These are phyloP conservation scores for Farysia itapuensis DNA, from an alignment of 1,284 basidiomycete genomes.

Conservation along the genomic window DNA sequence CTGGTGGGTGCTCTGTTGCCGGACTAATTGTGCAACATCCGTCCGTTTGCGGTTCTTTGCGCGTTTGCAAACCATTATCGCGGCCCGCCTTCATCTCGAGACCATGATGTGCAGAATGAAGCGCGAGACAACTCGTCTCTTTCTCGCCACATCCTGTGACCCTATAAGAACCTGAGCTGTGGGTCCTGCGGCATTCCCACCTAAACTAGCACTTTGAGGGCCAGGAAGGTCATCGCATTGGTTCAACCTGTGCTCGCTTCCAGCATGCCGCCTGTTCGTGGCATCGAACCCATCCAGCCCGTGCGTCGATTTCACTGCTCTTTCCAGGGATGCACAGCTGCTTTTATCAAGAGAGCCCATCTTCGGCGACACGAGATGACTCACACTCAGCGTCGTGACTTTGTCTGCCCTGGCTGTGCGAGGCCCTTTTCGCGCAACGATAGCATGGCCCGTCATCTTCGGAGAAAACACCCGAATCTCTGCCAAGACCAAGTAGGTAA, in stretches of 20 bases:
- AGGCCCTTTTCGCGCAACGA: conserved; percentile 32
- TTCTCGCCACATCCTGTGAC: too few relatives aligned
- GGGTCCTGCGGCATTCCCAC: too few relatives aligned
- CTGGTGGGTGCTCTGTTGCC: too few relatives aligned
- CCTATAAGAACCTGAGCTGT: too few relatives aligned
- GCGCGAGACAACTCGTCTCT: too few relatives aligned
- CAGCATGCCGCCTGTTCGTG: neutral
- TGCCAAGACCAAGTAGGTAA: conserved; percentile 7
- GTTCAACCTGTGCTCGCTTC: neutral
- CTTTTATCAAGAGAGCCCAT: conserved; percentile 34
- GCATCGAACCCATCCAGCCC: neutral
- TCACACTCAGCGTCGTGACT: conserved; percentile 27
- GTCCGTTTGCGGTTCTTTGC: too few relatives aligned
- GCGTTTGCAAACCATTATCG: too few relatives aligned
- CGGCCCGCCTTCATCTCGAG: too few relatives aligned
- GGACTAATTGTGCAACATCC: too few relatives aligned
- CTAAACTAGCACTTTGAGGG: too few relatives aligned
- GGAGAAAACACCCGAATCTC: conserved; percentile 31
- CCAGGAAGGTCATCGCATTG: too few relatives aligned
- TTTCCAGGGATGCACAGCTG: conserved; percentile 23
- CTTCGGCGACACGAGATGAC: conserved; percentile 37
- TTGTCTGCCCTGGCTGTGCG: conserved; percentile 21
- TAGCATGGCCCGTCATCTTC: conserved; percentile 29
- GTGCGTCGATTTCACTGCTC: conserved; percentile 27
- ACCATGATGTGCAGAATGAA: too few relatives aligned